Conservation (phyloP, 768 basidiomycete species). For the Neoboletus magnificus region DNA sequence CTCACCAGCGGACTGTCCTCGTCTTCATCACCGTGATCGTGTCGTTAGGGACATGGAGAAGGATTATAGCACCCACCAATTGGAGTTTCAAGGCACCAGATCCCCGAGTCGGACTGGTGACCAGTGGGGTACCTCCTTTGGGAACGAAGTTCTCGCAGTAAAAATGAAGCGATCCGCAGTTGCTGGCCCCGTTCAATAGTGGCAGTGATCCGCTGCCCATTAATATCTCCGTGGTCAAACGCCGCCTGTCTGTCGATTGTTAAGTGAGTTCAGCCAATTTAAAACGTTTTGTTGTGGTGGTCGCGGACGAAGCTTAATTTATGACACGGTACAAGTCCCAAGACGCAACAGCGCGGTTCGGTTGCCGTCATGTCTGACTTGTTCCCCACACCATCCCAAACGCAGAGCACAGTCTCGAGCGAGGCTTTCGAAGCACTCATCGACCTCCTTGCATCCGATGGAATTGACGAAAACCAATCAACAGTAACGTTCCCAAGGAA, state of each 20-base stretch:
- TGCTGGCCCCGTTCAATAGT: neutral
- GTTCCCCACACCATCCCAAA: constrained; percentile 23
- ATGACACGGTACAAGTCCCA: neutral
- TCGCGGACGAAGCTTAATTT: neutral
- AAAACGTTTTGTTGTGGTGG: neutral
- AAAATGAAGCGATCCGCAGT: neutral
- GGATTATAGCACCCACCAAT: neutral
- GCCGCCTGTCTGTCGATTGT: neutral
- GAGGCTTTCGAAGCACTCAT: constrained; percentile 28
- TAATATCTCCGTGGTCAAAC: neutral
- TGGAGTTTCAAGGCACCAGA: neutral
- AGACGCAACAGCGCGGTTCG: neutral
- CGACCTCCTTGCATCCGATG: constrained; percentile 31
- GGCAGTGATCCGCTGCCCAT: neutral
- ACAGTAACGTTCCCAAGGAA: neutral
- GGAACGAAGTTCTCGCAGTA: neutral
- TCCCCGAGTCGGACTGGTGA: neutral
- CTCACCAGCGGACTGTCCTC: neutral
- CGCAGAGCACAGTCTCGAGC: constrained; percentile 15
- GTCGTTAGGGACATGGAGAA: neutral
- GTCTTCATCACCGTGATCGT: neutral
- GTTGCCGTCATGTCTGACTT: constrained; percentile 18
- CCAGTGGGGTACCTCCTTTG: neutral
- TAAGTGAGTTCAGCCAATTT: neutral
- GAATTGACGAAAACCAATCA: constrained; percentile 11